A percentile compares a stretch with the other conserved stretches of the same genome.
Conservation (phyloP, 1,139 yeast genomes). For the Suhomyces guaymorum region DNA sequence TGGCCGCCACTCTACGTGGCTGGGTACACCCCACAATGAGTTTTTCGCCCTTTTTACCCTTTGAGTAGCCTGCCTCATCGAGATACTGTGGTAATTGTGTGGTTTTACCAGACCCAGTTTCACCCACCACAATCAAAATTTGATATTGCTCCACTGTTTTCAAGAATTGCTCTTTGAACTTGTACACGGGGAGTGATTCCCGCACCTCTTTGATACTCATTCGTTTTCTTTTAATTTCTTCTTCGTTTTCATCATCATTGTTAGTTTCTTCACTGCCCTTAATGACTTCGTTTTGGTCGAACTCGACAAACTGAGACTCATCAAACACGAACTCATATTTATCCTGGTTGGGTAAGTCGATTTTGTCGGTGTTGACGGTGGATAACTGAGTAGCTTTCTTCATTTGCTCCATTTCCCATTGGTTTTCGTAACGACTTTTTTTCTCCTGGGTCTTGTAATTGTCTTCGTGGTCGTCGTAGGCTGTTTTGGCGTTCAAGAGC, state of each 20-base stretch:
- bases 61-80: constrained; percentile 76
- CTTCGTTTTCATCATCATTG: constrained; percentile 24
- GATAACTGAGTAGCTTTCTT: constrained; percentile 43
- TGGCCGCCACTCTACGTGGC: constrained; percentile 95
- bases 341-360: constrained; percentile 46
- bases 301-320: constrained; percentile 69
- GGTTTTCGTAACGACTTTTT: constrained; percentile 37
- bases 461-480: constrained; percentile 23
- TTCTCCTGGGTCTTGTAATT: constrained; percentile 11
- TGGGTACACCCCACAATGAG: constrained; percentile 85
- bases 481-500: constrained; percentile 36
- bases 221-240: constrained; percentile 29
- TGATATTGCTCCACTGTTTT: constrained; percentile 64
- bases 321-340: constrained; percentile 85
- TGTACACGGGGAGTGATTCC: constrained; percentile 74
- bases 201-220: constrained; percentile 50
- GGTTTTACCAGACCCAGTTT: constrained; percentile 97
- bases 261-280: constrained; percentile 27
- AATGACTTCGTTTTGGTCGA: constrained; percentile 43
- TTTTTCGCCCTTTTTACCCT: constrained; percentile 25
- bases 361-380: constrained; percentile 42
- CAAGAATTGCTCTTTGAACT: constrained; percentile 62
- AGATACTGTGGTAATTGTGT: constrained; percentile 92
- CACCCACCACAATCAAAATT: constrained; percentile 88
- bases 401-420: constrained; percentile 69